Base-by-base conservation (phyloP, 441 rosid species). In the Populus tomentosa region DNA sequence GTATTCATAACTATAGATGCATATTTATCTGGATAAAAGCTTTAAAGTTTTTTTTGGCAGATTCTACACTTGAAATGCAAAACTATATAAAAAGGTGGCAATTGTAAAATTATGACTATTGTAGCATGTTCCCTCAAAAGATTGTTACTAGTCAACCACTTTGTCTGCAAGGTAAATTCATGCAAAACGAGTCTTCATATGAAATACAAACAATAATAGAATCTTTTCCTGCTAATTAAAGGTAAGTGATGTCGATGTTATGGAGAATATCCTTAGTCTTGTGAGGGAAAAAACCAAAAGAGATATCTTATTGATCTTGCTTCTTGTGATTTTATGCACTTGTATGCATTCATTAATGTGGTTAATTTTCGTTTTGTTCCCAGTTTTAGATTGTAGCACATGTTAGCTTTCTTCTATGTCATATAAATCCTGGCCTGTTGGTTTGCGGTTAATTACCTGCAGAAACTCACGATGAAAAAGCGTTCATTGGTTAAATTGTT, bases 391-490 rank as follows among this genome's bases (percentile, higher is more conserved):
- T 38, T 38, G 9, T 36, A 11, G 42, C 9, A 38, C 42, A 9
- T 38, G 63, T 59, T 14, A 59, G 63, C 14, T n/a, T 59, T 59
- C 63, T 14, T 59, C n/a, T 59, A 59, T 36, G 42, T 38, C 1
- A 6, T 38, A 38, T 38, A 38, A 38, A 38, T 70, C 28, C 74
- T 70, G 70, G 20, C 7, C 23, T 23, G 20, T 72, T 2, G 67
- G 69, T 63, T 82, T 72, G n/a, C 80, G 67, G 71, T 71, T 74
- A 73, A 76, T 68, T 73, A 21, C 63, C 40, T 80, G 83, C 85
- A 85, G 87, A 76, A 68, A 68, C 71, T 61, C 71, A 79, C 80
- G 75, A 75, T 33, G 32, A 67, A 53, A 53, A 82, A 70, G 30
- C 76, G 21, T 72, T 78, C 30, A 40, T 69, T 67, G 16, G 28